Percentiles rank a stretch among this genome's conserved stretches.
Conservation (phyloP, 495 filamentous ascomycete genomes). For the Daldinia loculata region DNA sequence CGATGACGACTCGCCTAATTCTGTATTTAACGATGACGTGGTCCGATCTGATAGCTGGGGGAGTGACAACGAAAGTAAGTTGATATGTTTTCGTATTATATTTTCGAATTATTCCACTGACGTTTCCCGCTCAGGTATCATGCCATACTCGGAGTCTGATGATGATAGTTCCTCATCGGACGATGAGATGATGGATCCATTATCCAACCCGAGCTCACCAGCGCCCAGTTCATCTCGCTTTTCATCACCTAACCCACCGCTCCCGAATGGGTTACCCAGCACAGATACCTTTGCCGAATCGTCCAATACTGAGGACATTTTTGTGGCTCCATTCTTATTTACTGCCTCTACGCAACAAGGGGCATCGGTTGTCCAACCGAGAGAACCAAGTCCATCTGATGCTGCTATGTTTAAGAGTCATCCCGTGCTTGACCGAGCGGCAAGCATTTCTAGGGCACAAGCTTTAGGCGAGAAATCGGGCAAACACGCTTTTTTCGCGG, state of each 20-base stretch:
- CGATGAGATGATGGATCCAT: conserved; percentile 29
- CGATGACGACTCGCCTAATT: neutral
- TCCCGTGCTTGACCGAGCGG: conserved; percentile 3
- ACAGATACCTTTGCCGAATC: conserved; percentile 53
- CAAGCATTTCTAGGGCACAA: conserved; percentile 31
- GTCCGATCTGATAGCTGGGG: neutral
- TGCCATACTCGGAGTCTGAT: conserved; percentile 21
- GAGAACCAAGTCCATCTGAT: conserved; percentile 56
- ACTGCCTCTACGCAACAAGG: conserved; percentile 4
- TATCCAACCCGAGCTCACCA: conserved; percentile 40
- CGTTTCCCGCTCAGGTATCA: neutral
- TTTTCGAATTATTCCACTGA: neutral
- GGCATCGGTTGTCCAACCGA: conserved; percentile 3
- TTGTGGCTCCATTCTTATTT: conserved; percentile 27
- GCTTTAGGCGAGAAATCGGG: conserved; percentile 47
- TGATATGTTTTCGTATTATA: neutral
- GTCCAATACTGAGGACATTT: conserved; percentile 43
- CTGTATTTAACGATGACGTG: neutral
- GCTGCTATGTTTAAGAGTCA: conserved; percentile 53
- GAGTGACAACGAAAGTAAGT: conserved; percentile 24
- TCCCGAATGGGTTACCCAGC: conserved; percentile 40
- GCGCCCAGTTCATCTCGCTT: conserved; percentile 43
- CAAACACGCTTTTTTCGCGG: conserved; percentile 52
- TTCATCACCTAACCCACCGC: conserved; percentile 11
- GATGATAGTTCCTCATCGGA: conserved; percentile 24